These are phyloP conservation scores for Lactarius vividus DNA, from an alignment of 768 basidiomycete species.

Conservation along the genomic window DNA sequence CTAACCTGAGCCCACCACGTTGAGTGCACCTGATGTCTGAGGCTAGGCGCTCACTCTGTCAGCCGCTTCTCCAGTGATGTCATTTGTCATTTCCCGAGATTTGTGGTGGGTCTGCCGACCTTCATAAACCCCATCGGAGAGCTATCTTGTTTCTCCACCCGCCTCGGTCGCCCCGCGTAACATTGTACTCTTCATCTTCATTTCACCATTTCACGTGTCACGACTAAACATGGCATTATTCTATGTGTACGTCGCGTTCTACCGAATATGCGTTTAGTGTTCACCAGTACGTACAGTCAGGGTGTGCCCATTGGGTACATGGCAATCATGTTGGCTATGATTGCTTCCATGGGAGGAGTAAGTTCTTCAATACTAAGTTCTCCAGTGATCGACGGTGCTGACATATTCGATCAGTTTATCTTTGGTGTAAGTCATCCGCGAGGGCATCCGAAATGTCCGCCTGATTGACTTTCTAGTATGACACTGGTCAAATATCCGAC, in stretches of 20 bases:
- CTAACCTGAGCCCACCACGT: neutral
- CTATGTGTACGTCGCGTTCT: slow-evolving; percentile 30
- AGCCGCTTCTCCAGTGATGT: slow-evolving; percentile 7
- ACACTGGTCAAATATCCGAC: slow-evolving; percentile 77
- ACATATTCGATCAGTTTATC: slow-evolving; percentile 27
- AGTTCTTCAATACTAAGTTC: slow-evolving; percentile 7
- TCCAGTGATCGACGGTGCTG: neutral
- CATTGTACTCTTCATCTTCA: neutral
- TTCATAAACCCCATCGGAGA: slow-evolving; percentile 8
- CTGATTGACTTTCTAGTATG: slow-evolving; percentile 41
- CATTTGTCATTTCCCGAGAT: slow-evolving; percentile 4
- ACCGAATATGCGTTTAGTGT: slow-evolving; percentile 1
- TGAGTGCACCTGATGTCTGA: neutral
- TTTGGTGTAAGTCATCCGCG: slow-evolving; percentile 30
- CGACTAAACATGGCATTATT: slow-evolving; percentile 32
- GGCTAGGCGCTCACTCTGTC: neutral
- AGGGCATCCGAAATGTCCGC: neutral
- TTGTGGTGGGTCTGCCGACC: neutral
- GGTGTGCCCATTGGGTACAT: slow-evolving; percentile 61
- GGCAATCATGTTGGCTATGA: slow-evolving; percentile 61
- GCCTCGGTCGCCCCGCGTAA: neutral
- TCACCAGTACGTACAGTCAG: slow-evolving; percentile 38
- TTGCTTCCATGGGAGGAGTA: slow-evolving; percentile 67
- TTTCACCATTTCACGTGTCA: neutral
- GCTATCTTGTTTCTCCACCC: neutral